Base-by-base conservation (phyloP, 176 grass and related monocot genomes). In the Carex cristatella region DNA sequence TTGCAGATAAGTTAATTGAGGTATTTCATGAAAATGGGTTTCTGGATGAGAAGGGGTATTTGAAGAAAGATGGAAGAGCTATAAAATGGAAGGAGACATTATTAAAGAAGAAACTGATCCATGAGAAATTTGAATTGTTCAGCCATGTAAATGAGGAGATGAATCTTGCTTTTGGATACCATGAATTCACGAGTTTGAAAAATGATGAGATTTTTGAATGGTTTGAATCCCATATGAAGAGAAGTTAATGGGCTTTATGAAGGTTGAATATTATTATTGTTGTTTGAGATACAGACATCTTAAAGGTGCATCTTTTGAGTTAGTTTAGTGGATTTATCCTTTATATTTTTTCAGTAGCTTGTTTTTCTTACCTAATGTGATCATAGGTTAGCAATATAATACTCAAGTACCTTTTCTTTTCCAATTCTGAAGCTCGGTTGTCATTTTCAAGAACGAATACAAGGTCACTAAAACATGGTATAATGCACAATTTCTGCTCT, bases 131-230 rank as follows among this genome's bases (percentile, higher is more conserved):
- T 85, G n/a, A 48, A 72, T 85, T 91, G 87, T 63, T 85, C 28
- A 94, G 86, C 63, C 96, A 98, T 88, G 91, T 98, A 28, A 94
- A 81, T 1, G 93, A 98, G 87, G 96, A 98, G 88, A 61, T 98
- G 28, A 98, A 98, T 88, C 56, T 95, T 92, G 96, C 93, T 65
- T 94, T 85, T 81, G 96, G 87, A 1, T 92, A 86, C 23, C 93
- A 95, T 81, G 96, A 98, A 80, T 93, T 98, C 69, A 93, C 91
- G 27, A 90, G 96, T 85, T 88, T 94, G 4, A 73, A 92, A 73
- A 84, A 92, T 64, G 53, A 69, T 42, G 88, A 95, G 31, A 95
- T 98, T 84, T 93, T 98, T 49, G 31, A 89, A 33, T 98, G 93
- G 95, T 98, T 92, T 56, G 86, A 92, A 77, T 93, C 86, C 10